Percentiles rank a stretch among this genome's conserved stretches.
These are phyloP conservation scores for Penicillium vulpinum DNA, from an alignment of 2,329 filamentous ascomycete genomes.

Conservation along the genomic window DNA sequence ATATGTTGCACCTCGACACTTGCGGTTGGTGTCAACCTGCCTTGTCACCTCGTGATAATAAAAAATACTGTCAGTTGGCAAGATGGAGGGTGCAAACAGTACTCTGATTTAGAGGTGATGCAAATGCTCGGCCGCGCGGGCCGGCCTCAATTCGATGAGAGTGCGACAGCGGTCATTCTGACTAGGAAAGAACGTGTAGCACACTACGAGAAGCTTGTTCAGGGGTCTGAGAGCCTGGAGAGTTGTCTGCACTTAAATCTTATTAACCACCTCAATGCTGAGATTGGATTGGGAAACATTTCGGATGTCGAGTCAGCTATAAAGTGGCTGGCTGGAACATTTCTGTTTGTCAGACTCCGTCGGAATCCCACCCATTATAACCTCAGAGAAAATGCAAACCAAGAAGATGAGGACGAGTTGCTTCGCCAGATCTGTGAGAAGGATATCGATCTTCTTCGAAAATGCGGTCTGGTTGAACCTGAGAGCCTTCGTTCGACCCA, in stretches of 20 bases:
- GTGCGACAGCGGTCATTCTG: conserved; percentile 75
- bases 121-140: conserved; percentile 87
- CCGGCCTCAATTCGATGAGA: conserved; percentile 77
- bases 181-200: conserved; percentile 65
- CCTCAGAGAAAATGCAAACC: conserved; percentile 55
- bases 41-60: conserved; percentile 78
- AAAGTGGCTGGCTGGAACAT: conserved; percentile 74
- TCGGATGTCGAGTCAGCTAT: conserved; percentile 64
- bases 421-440: conserved; percentile 70
- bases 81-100: conserved; percentile 64
- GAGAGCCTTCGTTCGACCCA: conserved; percentile 63
- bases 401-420: conserved; percentile 59
- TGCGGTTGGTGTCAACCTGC: conserved; percentile 79
- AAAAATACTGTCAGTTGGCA: conserved; percentile 74
- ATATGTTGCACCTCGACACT: conserved; percentile 88
- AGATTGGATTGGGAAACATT: conserved; percentile 75
- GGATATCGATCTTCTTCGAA: conserved; percentile 65
- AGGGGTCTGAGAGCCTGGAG: conserved; percentile 71
- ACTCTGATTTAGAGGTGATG: conserved; percentile 81
- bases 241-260: conserved; percentile 77
- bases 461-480: conserved; percentile 57
- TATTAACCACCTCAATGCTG: conserved; percentile 81
- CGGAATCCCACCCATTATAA: conserved; percentile 71
- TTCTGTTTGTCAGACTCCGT: conserved; percentile 72
- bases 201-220: conserved; percentile 71